phyloP scores from a whole-genome alignment of 2,329 filamentous ascomycete genomes.

The Aotearoamyces nothofagi region DNA sequence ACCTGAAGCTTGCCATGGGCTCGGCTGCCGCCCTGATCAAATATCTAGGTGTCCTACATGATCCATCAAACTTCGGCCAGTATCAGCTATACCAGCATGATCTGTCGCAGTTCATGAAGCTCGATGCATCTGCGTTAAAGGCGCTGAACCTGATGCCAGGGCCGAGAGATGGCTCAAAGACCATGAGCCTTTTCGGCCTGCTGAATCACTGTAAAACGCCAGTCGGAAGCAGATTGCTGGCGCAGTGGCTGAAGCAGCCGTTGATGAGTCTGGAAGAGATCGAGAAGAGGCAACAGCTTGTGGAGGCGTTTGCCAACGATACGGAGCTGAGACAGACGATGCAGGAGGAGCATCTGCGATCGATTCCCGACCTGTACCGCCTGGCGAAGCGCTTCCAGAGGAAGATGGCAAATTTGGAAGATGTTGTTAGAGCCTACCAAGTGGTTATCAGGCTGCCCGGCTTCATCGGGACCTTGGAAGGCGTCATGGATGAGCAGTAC shows the following conservation, averaged over 20 bases:
- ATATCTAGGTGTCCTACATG: conserved; percentile 80
- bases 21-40: conserved; percentile 88
- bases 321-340: conserved; percentile 89
- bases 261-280: conserved; percentile 86
- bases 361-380: conserved; percentile 87
- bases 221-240: conserved; percentile 73
- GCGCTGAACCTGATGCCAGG: conserved; percentile 96
- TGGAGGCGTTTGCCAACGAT: conserved; percentile 87
- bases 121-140: conserved; percentile 86
- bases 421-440: conserved; percentile 91
- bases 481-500: conserved; percentile 90
- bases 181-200: conserved; percentile 88
- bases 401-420: conserved; percentile 79
- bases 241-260: conserved; percentile 96
- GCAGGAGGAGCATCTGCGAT: conserved; percentile 88
- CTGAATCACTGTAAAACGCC: conserved; percentile 97
- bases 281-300: conserved; percentile 79
- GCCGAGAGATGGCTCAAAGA: conserved; percentile 86
- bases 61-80: conserved; percentile 89
- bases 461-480: conserved; percentile 78
- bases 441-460: conserved; percentile 83
- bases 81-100: conserved; percentile 97
- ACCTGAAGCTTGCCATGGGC: conserved; percentile 91
- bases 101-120: conserved; percentile 92
- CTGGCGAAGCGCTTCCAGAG: conserved; percentile 91